Conservation (phyloP, 2,329 filamentous ascomycete genomes). For the Fusarium paranaense region DNA sequence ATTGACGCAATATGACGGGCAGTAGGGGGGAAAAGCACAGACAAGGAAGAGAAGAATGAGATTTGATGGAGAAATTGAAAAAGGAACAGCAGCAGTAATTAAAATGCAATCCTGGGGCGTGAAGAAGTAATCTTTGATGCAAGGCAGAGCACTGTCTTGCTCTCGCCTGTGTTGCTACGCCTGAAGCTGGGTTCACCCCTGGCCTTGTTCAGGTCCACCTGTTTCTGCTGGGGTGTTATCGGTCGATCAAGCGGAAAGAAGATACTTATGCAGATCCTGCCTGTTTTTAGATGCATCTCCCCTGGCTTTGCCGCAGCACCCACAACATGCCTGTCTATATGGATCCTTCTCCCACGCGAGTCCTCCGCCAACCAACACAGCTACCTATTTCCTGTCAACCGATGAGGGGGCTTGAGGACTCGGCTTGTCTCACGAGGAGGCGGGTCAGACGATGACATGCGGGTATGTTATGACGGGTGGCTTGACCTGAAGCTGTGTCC, state of each 20-base stretch:
- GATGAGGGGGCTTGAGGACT: background rate
- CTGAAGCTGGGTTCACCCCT: background rate
- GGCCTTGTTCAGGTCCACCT: background rate
- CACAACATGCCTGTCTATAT: background rate
- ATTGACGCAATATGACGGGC: background rate
- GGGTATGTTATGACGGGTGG: background rate
- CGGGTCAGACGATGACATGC: background rate
- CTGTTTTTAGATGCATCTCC: background rate
- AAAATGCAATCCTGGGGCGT: background rate
- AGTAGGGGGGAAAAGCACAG: background rate
- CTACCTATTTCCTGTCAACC: background rate
- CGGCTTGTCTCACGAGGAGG: background rate
- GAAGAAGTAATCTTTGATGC: background rate
- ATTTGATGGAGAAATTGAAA: background rate
- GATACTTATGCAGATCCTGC: background rate
- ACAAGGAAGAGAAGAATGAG: background rate
- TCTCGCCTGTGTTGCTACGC: background rate
- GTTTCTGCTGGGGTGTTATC: background rate
- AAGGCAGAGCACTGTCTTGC: background rate
- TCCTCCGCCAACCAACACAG: background rate
- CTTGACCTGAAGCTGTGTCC: background rate
- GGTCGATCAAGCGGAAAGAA: background rate
- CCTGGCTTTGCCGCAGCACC: background rate
- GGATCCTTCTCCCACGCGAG: background rate
- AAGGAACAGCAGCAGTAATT: background rate